Evolutionary conservation across 345 rosid species (phyloP), one percentile per base, ranked within the genome.

Genomic region (Lepidium africanum): DNA sequence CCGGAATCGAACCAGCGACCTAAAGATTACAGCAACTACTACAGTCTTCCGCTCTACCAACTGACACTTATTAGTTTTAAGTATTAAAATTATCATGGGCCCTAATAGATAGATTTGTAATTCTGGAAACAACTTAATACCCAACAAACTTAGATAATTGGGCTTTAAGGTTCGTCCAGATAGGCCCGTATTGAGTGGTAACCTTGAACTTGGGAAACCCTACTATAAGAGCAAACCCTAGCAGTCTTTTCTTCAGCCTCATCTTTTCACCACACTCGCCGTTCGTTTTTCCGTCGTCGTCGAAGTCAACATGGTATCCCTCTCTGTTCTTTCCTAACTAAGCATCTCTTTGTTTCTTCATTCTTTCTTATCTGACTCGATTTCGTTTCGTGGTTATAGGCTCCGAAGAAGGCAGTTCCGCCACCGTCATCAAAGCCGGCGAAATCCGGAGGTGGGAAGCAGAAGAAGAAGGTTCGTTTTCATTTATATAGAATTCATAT

Each of bases 1-100:
- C 73, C 73, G 73, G 67, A 70, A 70, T 50, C 67, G 74, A 70
- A 84, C 86, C 85, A 73, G 82, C 82, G 87, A 85, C 86, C 86
- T 84, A 85, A 83, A 87, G 80, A 80, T 80, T 51, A 65, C 73
- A 40, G 68, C 55, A 12, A 23, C 51, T 0, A 72, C 91, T 91
- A 88, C 92, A 84, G 92, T 83, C 96, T 91, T 86, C 96, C 91
- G 95, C 95, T 83, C 92, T 90, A 39, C 90, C 92, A 88, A 83
- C 97, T 88, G 90, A n/a, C n/a, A n/a, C n/a, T n/a, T n/a, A n/a
- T n/a, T n/a, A n/a, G n/a, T n/a, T n/a, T n/a, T n/a, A n/a, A n/a
- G n/a, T n/a, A n/a, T n/a, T n/a, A n/a, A n/a, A n/a, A n/a, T n/a
- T 30, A 6, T 30, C 5, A 16, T 45, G 11, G 23, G 11, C 5